Evolutionary conservation across 2,329 filamentous ascomycete species (phyloP).

Genomic region (Tolypocladium sp.): DNA sequence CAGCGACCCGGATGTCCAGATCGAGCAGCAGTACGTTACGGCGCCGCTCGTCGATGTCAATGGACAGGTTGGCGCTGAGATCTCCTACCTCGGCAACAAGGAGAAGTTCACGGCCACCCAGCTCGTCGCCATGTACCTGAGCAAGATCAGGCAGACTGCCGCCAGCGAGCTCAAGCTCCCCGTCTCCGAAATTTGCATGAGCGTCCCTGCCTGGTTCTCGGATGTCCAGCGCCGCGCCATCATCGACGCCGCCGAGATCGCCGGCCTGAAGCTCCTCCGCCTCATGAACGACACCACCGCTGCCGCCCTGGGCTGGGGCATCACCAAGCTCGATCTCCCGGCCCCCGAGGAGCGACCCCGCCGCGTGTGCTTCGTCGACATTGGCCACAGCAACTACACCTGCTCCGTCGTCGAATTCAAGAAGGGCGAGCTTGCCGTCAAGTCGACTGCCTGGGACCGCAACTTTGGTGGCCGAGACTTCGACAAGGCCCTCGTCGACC

Average conservation of each 20-base stretch:
- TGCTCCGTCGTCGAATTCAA: constrained; percentile 90
- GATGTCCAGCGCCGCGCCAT: constrained; percentile 84
- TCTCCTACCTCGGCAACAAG: constrained; percentile 89
- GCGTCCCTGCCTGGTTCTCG: constrained; percentile 94
- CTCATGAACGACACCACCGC: constrained; percentile 98
- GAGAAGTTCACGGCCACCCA: constrained; percentile 92
- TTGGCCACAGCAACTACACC: constrained; percentile 95
- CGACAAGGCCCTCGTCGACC: constrained; percentile 88
- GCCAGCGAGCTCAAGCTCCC: constrained; percentile 81
- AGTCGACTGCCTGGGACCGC: constrained; percentile 84
- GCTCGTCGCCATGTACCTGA: constrained; percentile 89
- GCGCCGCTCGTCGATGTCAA: constrained; percentile 80
- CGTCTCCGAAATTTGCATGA: constrained; percentile 88
- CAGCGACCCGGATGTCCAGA: constrained; percentile 83
- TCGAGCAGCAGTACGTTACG: constrained; percentile 87
- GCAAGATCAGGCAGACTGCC: constrained; percentile 86
- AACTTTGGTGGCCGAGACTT: constrained; percentile 98
- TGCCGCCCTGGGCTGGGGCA: constrained; percentile 90
- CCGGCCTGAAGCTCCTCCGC: constrained; percentile 83
- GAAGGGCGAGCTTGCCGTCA: constrained; percentile 93
- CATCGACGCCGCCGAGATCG: constrained; percentile 86
- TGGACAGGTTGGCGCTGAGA: constrained; percentile 91
- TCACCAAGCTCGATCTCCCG: constrained; percentile 94
- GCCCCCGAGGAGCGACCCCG: constrained; percentile 82
- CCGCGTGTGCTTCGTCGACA: constrained; percentile 85